These are phyloP conservation scores for Cladosporium sp. DNA, from an alignment of 2,329 filamentous ascomycete species.

Conservation along the genomic window DNA sequence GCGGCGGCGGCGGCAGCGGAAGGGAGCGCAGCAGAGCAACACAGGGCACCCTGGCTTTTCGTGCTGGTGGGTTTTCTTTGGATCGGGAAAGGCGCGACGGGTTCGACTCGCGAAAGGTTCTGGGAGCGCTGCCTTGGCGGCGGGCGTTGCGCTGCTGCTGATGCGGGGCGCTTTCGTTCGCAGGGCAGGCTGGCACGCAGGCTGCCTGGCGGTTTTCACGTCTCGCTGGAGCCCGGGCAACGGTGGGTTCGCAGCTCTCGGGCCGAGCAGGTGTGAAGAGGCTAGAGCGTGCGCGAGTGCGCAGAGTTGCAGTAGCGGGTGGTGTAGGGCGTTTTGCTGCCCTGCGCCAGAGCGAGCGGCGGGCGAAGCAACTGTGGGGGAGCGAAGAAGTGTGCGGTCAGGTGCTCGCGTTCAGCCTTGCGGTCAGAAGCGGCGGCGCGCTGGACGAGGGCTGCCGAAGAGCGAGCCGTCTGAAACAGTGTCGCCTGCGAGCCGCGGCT, in stretches of 20 bases:
- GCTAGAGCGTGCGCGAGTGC: neutral
- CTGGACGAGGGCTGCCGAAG: too few species aligned
- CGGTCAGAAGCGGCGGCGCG: neutral
- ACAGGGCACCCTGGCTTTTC: slow-evolving; percentile 10
- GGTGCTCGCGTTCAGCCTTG: slow-evolving; percentile 7
- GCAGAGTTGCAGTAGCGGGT: neutral
- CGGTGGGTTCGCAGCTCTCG: slow-evolving; percentile 2
- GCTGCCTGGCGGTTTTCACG: neutral
- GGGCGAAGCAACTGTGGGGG: neutral
- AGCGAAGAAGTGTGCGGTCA: neutral
- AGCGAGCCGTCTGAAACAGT: slow-evolving; percentile 6
- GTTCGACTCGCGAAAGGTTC: slow-evolving; percentile 3
- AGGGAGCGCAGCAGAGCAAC: slow-evolving; percentile 4
- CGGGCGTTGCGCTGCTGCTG: slow-evolving; percentile 7
- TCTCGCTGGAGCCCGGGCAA: neutral
- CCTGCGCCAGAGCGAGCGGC: neutral
- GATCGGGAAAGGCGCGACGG: slow-evolving; percentile 3
- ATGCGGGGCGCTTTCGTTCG: slow-evolving; percentile 4
- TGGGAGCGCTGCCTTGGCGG: slow-evolving; percentile 6
- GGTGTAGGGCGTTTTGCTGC: neutral
- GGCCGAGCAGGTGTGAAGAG: slow-evolving; percentile 9
- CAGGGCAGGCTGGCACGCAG: neutral
- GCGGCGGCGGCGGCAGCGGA: slow-evolving; percentile 3
- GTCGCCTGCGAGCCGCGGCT: slow-evolving; percentile 6
- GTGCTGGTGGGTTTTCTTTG: neutral